Base-by-base conservation (phyloP, 441 rosid genomes). In the Dalechampia spathulata region DNA sequence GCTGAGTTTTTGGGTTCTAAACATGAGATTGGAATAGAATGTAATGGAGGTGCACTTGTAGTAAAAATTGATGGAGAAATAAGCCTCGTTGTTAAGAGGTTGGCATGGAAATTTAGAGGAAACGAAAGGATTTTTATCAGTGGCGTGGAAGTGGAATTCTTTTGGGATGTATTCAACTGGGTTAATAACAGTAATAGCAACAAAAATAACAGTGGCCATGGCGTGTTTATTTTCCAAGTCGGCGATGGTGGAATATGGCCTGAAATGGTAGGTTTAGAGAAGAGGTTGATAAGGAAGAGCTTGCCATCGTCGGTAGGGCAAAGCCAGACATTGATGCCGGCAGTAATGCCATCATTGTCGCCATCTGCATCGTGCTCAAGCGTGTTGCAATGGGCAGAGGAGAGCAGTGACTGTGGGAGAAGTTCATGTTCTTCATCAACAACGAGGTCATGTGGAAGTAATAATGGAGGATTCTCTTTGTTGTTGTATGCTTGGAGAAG, bases 221-320 rank as follows among this genome's bases (percentile, higher is more conserved):
- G 81, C 14, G 86, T 81, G 58, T 81, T 81, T 48, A 70, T 81
- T 51, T 81, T 81, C 57, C 86, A 78, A 65, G 75, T 78, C 14
- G 86, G 83, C 9, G 86, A 81, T 28, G 81, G 81, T 14, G 83
- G 78, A 3, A 76, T 78, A 2, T 81, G 86, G 83, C 81, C 86
- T 0, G 83, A 81, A 55, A 78, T 78, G 79, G 63, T 75, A 4
- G 86, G 83, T 1, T 74, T 76, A 0, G 86, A 78, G 79, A 78
- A 78, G 73, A 78, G 65, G 61, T 43, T 81, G 68, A 78, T 81
- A 72, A 75, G 62, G 79, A 81, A 74, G 55, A 71, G 78, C 34
- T 32, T 61, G 62, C 73, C 81, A 0, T 48, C 81, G 0, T 45
- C 63, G 14, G 17, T 41, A 46, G 76, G 67, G 6, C 26, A 72